These are phyloP conservation scores for Discostella stelligera DNA, from an alignment of 352 stramenopile species.

Conservation along the genomic window DNA sequence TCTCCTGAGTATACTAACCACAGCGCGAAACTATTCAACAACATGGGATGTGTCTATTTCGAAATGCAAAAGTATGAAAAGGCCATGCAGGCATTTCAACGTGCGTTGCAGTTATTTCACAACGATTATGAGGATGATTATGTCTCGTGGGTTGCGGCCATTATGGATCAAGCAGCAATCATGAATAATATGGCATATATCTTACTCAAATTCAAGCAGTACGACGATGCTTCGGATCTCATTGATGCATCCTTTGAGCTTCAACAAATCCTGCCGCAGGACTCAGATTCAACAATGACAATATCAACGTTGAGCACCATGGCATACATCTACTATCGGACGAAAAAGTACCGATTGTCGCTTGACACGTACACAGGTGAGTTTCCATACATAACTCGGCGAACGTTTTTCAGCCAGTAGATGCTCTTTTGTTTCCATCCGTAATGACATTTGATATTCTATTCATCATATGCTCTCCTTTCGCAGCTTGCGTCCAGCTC, in stretches of 20 bases:
- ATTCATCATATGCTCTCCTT: background rate
- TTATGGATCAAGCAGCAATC: slow-evolving; percentile 47
- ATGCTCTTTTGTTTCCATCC: background rate
- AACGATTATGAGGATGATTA: slow-evolving; percentile 40
- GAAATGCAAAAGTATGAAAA: slow-evolving; percentile 55
- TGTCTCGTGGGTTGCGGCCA: slow-evolving; percentile 28
- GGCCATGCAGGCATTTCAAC: slow-evolving; percentile 46
- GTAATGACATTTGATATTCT: background rate
- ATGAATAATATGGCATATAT: slow-evolving; percentile 55
- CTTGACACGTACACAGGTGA: slow-evolving; percentile 38
- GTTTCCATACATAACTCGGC: background rate
- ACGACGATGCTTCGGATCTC: slow-evolving; percentile 47
- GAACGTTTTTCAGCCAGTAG: background rate
- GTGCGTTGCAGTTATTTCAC: slow-evolving; percentile 39
- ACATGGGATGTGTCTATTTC: slow-evolving; percentile 46
- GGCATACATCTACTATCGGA: slow-evolving; percentile 45
- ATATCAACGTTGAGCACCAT: slow-evolving; percentile 45
- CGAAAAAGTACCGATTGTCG: slow-evolving; percentile 29
- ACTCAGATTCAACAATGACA: slow-evolving; percentile 30
- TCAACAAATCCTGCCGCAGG: slow-evolving; percentile 37
- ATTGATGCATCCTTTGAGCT: slow-evolving; percentile 49
- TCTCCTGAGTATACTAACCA: slow-evolving; percentile 33
- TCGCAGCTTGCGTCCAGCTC: slow-evolving; percentile 37
- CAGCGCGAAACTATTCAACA: slow-evolving; percentile 50
- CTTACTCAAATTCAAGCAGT: slow-evolving; percentile 45